phyloP scores from a whole-genome alignment of 257 asterid species.

The Przewalskia tangutica region DNA sequence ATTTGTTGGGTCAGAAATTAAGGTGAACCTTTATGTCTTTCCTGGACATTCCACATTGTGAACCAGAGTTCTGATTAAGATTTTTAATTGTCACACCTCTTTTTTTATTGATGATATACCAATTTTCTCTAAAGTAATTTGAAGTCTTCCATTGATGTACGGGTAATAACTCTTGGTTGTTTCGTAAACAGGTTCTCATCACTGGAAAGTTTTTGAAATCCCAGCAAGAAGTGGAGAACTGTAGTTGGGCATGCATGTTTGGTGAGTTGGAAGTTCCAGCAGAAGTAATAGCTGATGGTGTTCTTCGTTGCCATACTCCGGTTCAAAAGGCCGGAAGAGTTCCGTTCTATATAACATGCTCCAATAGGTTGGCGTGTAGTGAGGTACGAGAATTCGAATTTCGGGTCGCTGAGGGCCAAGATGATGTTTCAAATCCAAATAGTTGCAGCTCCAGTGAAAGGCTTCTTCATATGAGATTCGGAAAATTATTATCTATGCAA shows the following conservation, averaged over 20 bases:
- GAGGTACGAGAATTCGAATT: slow-evolving; percentile 91
- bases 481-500: slow-evolving; percentile 53
- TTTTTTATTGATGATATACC: background rate
- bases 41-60: background rate
- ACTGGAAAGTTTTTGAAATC: slow-evolving; percentile 61
- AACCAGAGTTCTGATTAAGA: slow-evolving; percentile 9
- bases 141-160: background rate
- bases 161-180: slow-evolving; percentile 1
- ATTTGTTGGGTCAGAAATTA: slow-evolving; percentile 55
- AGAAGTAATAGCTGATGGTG: slow-evolving; percentile 64
- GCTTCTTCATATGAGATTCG: slow-evolving; percentile 64
- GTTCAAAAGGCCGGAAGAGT: slow-evolving; percentile 61
- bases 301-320: slow-evolving; percentile 75
- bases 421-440: slow-evolving; percentile 25
- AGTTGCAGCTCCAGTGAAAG: slow-evolving; percentile 38
- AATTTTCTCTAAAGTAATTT: background rate
- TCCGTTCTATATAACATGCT: slow-evolving; percentile 78
- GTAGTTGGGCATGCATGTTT: slow-evolving; percentile 93
- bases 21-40: slow-evolving; percentile 33
- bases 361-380: slow-evolving; percentile 92
- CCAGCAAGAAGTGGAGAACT: slow-evolving; percentile 43
- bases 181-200: slow-evolving; percentile 50
- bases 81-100: slow-evolving; percentile 1
- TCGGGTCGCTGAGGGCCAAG: slow-evolving; percentile 29
- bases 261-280: slow-evolving; percentile 89